These are phyloP conservation scores for Ophiostoma sp. DNA, from an alignment of 2,329 filamentous ascomycete genomes.

Conservation along the genomic window DNA sequence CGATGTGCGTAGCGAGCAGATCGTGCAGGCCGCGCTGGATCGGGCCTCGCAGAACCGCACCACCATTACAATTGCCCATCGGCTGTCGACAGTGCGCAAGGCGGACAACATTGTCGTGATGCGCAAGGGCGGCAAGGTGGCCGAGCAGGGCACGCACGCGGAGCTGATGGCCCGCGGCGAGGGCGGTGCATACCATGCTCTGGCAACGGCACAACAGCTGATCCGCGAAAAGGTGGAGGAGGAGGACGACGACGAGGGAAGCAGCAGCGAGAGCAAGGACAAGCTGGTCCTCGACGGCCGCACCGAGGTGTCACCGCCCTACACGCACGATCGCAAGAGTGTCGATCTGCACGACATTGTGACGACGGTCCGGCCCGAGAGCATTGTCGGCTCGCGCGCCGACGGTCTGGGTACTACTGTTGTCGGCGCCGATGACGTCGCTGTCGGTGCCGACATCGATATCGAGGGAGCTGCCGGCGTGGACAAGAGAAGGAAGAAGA, in stretches of 20 bases:
- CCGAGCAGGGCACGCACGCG: slow-evolving; percentile 72
- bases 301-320: slow-evolving; percentile 2
- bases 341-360: slow-evolving; percentile 30
- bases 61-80: slow-evolving; percentile 43
- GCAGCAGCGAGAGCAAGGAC: slow-evolving; percentile 26
- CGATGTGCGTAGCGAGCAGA: slow-evolving; percentile 41
- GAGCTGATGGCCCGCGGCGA: slow-evolving; percentile 56
- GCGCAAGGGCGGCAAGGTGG: slow-evolving; percentile 63
- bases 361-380: slow-evolving; percentile 21
- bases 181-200: slow-evolving; percentile 58
- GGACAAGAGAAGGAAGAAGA: background rate
- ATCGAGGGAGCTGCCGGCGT: slow-evolving; percentile 1
- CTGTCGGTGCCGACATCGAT: background rate
- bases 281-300: background rate
- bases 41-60: slow-evolving; percentile 30
- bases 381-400: background rate
- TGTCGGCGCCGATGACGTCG: background rate
- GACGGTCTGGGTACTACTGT: background rate
- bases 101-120: slow-evolving; percentile 76
- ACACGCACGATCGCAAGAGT: slow-evolving; percentile 38
- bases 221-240: slow-evolving; percentile 31
- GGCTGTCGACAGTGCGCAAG: slow-evolving; percentile 61
- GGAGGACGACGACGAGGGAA: slow-evolving; percentile 29
- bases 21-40: slow-evolving; percentile 32
- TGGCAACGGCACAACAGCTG: slow-evolving; percentile 60